phyloP scores from a whole-genome alignment of 768 basidiomycete genomes.

The Pholiota conissans region DNA sequence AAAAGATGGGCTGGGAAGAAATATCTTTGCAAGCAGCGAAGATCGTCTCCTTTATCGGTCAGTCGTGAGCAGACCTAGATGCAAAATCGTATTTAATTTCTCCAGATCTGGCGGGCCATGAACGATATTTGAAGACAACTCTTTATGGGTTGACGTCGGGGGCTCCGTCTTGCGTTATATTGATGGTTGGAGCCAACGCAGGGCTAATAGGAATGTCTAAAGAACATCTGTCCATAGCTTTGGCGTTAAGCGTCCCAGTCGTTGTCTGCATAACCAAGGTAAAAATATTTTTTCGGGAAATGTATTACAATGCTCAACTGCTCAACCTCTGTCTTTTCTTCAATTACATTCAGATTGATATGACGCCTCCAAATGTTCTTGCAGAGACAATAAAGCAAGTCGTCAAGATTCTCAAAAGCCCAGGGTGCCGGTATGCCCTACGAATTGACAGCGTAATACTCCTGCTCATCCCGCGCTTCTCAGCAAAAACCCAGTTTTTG shows the following conservation, averaged over 20 bases:
- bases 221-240: constrained; percentile 93
- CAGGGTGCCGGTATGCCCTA: constrained; percentile 77
- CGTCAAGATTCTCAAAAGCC: constrained; percentile 87
- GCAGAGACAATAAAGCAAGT: constrained; percentile 93
- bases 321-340: no score
- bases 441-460: not conserved
- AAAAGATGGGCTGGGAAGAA: constrained; percentile 95
- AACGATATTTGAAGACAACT: constrained; percentile 90
- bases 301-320: no score
- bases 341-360: constrained; percentile 83
- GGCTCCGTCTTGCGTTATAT: constrained; percentile 86
- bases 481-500: constrained; percentile 83
- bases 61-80: not conserved
- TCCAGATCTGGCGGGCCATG: constrained; percentile 92
- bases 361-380: constrained; percentile 92
- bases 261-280: constrained; percentile 95
- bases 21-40: constrained; percentile 88
- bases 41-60: constrained; percentile 91
- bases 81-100: not conserved
- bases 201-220: constrained; percentile 91
- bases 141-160: constrained; percentile 94
- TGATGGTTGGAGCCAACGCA: constrained; percentile 96
- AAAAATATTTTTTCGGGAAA: not conserved
- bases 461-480: not conserved
- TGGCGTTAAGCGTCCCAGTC: constrained; percentile 92